Base-by-base conservation (phyloP, 2,329 filamentous ascomycete species). In the Periconia sp. region DNA sequence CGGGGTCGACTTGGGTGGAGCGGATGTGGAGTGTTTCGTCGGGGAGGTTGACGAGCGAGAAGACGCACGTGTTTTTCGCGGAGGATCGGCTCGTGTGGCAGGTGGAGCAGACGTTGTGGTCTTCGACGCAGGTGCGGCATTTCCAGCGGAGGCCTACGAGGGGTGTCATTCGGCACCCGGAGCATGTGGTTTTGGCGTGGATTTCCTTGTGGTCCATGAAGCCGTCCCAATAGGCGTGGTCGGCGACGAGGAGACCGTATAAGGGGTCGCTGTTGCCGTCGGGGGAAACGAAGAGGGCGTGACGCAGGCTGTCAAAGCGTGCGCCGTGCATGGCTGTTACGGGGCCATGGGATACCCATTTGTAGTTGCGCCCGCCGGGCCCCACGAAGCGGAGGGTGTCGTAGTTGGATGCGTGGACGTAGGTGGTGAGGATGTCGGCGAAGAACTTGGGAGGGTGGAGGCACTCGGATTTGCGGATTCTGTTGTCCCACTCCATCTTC, bases 171-270 rank as follows among this genome's bases (percentile, higher is more conserved):
- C 57, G 56, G 41, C 67, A 70, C 2, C 63, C 63, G 6, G 49
- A 33, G 48, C 67, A 70, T 33, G 44, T 55, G 0, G 53, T 51
- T 5, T 53, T 59, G 2, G 19, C 18, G 41, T 70, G 67, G 0
- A 54, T 43, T 45, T 61, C 65, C 17, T 17, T 44, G 9, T 54
- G 35, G 9, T 63, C 56, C 1, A 62, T 48, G 44, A 62, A 61
- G 8, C 70, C 70, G 20, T 73, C 69, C 68, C 67, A 72, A 45
- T 64, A 71, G 2, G 66, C 58, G 41, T 73, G 70, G 37, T 73
- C 70, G 30, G 70, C 70, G 6, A 71, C 64, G n/a, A 73, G 70
- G 2, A 65, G 59, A 27, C 69, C 69, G 40, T 65, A 71, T 1
- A 71, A 50, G 1, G 69, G 69, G 49, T 72, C 64, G 31, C 56